Percentiles rank a stretch among this genome's conserved stretches.
Conservation (phyloP, 129 eudicot species). For the Chrysanthemum seticuspe region DNA sequence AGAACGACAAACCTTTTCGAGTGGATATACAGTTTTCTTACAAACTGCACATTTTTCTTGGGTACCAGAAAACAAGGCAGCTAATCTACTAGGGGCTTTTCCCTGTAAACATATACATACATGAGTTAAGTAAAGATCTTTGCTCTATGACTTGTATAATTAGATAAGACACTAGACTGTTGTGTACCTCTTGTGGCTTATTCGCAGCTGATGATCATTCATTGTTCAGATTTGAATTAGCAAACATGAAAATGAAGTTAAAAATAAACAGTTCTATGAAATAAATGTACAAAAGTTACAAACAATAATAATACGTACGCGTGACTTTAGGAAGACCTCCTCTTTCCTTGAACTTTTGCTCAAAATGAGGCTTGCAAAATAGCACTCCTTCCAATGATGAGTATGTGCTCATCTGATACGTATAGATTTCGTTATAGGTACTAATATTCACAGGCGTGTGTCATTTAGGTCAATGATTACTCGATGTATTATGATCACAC, state of each 20-base stretch:
- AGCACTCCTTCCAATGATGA: slow-evolving; percentile 62
- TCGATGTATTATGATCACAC: background rate
- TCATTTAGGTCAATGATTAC: background rate
- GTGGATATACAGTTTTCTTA: slow-evolving; percentile 84
- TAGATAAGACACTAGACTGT: background rate
- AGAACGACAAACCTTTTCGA: slow-evolving; percentile 63
- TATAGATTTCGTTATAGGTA: background rate
- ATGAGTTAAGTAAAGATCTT: background rate
- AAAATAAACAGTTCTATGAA: background rate
- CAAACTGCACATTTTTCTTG: slow-evolving; percentile 86
- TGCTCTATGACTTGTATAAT: background rate
- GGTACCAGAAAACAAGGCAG: slow-evolving; percentile 81
- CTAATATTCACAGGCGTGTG: background rate
- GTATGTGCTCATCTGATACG: slow-evolving; percentile 66
- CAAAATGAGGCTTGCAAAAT: slow-evolving; percentile 92
- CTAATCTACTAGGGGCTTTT: slow-evolving; percentile 64
- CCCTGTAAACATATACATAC: slow-evolving; percentile 32
- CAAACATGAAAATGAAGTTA: slow-evolving; percentile 27
- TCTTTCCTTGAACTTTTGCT: slow-evolving; percentile 71
- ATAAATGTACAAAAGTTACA: background rate
- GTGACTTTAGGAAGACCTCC: slow-evolving; percentile 52
- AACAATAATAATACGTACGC: slow-evolving; percentile 30
- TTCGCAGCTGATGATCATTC: slow-evolving; percentile 24
- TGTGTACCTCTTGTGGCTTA: slow-evolving; percentile 49
- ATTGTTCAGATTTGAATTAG: slow-evolving; percentile 11